Percentiles rank a stretch among this genome's conserved stretches.
Evolutionary conservation across 2,329 filamentous ascomycete genomes (phyloP).

Genomic region (Endocalyx cinctus): DNA sequence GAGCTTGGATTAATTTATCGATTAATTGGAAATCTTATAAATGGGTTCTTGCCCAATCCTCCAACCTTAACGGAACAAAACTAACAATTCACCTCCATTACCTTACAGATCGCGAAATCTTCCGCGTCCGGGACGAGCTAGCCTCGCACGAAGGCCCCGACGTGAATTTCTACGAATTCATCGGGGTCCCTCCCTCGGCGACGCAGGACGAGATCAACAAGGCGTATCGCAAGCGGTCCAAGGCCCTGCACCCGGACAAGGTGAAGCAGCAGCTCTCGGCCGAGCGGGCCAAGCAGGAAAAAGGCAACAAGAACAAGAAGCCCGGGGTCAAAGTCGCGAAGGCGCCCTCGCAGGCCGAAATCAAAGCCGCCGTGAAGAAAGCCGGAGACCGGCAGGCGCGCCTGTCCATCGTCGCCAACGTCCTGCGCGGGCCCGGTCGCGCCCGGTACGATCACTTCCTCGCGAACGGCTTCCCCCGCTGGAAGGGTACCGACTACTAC

Average conservation of each 20-base stretch:
- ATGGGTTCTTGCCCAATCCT: too few species aligned
- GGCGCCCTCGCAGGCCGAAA: constrained; percentile 66
- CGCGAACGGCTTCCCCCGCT: constrained; percentile 85
- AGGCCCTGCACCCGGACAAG: constrained; percentile 88
- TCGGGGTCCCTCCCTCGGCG: constrained; percentile 70
- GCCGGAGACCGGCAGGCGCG: constrained; percentile 81
- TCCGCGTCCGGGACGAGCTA: constrained; percentile 88
- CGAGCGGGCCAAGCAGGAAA: constrained; percentile 54
- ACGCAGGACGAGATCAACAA: constrained; percentile 87
- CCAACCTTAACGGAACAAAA: too few species aligned
- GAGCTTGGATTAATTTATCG: constrained; percentile 1
- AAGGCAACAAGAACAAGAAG: constrained; percentile 52
- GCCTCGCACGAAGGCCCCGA: constrained; percentile 67
- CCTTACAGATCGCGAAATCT: constrained; percentile 86
- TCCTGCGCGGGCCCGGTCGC: constrained; percentile 74
- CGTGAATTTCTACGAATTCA: constrained; percentile 90
- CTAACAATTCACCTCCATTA: too few species aligned
- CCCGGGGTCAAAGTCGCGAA: constrained; percentile 63
- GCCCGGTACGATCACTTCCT: constrained; percentile 95
- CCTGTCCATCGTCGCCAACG: constrained; percentile 77
- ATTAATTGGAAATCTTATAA: too few species aligned
- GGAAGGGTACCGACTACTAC: constrained; percentile 98
- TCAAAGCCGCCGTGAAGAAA: constrained; percentile 73
- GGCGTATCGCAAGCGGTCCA: constrained; percentile 85
- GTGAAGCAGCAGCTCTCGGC: constrained; percentile 78